These are phyloP conservation scores for Penicillium soppii DNA, from an alignment of 495 filamentous ascomycete genomes.

Conservation along the genomic window DNA sequence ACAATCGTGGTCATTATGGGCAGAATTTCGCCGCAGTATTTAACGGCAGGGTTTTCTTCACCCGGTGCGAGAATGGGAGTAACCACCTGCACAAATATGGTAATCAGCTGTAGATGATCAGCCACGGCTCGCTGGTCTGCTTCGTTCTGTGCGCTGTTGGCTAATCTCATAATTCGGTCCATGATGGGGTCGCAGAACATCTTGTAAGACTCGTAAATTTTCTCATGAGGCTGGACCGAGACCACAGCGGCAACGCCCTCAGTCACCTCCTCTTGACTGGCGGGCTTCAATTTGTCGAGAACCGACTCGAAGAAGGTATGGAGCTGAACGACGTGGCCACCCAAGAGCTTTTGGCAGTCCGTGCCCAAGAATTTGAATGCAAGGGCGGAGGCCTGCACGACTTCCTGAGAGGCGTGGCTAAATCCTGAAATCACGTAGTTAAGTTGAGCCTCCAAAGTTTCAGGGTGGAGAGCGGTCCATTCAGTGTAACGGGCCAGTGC, in stretches of 20 bases:
- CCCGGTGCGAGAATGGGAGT: conserved; percentile 71
- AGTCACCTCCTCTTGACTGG: conserved; percentile 92
- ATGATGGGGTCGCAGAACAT: conserved; percentile 93
- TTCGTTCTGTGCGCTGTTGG: conserved; percentile 79
- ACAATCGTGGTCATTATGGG: conserved; percentile 80
- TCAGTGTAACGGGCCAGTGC: conserved; percentile 94
- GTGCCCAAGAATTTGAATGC: conserved; percentile 95
- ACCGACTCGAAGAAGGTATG: conserved; percentile 90
- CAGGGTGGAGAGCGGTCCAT: conserved; percentile 93
- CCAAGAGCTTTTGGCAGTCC: conserved; percentile 85
- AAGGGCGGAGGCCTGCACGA: conserved; percentile 86
- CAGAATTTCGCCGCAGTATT: conserved; percentile 93
- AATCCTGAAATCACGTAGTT: conserved; percentile 93
- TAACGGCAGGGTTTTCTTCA: conserved; percentile 84
- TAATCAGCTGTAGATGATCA: conserved; percentile 90
- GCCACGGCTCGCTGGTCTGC: conserved; percentile 71
- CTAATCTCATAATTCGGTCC: conserved; percentile 78
- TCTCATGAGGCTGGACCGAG: conserved; percentile 74
- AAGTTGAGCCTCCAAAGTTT: conserved; percentile 86
- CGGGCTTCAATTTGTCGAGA: conserved; percentile 75
- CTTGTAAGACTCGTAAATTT: conserved; percentile 81
- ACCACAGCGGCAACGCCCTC: conserved; percentile 92
- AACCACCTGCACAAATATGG: conserved; percentile 81
- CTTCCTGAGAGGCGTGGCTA: conserved; percentile 78
- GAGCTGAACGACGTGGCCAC: conserved; percentile 74